Evolutionary conservation across 129 eudicot species (phyloP), one percentile per base, ranked within the genome.

Genomic region (Helianthus tuberosus): DNA sequence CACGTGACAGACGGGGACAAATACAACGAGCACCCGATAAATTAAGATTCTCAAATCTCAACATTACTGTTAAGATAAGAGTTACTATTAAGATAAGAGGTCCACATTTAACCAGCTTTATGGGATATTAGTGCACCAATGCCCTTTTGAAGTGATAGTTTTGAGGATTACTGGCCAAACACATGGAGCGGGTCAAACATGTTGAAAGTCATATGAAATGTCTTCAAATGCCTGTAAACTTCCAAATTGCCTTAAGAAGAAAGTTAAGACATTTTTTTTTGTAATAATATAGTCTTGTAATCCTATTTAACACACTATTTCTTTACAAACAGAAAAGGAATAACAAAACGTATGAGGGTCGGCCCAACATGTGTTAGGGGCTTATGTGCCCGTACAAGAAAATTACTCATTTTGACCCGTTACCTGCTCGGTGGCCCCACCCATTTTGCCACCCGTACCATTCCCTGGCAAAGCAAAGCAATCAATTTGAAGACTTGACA

Each of bases 11-110:
- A 7, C 10, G 47, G 47, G 47, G 47, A 43, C 47, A 43, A 43
- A 43, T 8, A 43, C 47, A 43, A 43, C 47, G 2, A 43, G 47
- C 47, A 43, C 47, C 47, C 47, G 47, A 43, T 43, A 43, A 6
- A 43, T 66, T 73, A 58, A 44, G 69, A 64, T 64, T 49, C n/a
- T 15, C 12, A 64, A 17, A 64, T 14, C 16, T n/a, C 44, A 64
- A 38, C 32, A 63, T n/a, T 38, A 16, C 68, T 38, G 38, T 64
- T 51, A 51, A 51, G 20, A 51, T 51, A 50, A 50, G 6, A 50
- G 55, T 27, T 27, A 27, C 68, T 38, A 63, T 63, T 50, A 50
- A 50, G 17, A 14, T 50, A 51, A 51, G 8, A 51, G 57, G 57
- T 51, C 57, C 57, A 51, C 20, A 51, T 51, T 51, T 51, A 51